phyloP scores from a whole-genome alignment of 208 protist species.

The Acanthamoeba lenticulata region DNA sequence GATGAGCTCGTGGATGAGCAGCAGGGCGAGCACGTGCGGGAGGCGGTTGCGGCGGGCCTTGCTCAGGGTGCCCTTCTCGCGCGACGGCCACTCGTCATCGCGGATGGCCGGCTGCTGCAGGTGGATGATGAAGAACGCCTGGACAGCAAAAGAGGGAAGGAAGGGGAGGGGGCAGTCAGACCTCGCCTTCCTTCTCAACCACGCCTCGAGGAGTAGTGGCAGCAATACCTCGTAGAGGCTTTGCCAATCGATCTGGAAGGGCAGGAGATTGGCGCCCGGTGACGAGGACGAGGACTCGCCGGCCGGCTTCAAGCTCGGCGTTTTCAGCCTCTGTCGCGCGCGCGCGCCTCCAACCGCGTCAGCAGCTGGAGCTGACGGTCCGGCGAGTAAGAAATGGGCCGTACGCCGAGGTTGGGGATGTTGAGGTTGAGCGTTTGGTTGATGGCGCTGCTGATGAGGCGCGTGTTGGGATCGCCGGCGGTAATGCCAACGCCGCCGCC shows the following conservation, averaged over 20 bases:
- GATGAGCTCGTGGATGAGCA: constrained; percentile 5
- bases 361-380: neutral
- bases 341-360: too few relatives aligned
- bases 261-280: neutral
- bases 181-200: too few relatives aligned
- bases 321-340: constrained; percentile 1
- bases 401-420: constrained; percentile 10
- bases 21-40: neutral
- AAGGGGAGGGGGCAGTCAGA: too few relatives aligned
- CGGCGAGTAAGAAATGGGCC: neutral
- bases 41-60: neutral
- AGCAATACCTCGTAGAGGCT: neutral
- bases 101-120: neutral
- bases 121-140: constrained; percentile 21
- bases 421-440: constrained; percentile 14
- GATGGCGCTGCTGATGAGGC: constrained; percentile 14
- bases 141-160: too few relatives aligned
- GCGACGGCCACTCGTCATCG: neutral
- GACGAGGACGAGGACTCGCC: neutral
- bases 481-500: too few relatives aligned
- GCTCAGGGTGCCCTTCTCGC: neutral
- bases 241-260: neutral
- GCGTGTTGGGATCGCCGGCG: too few relatives aligned
- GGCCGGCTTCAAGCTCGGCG: neutral
- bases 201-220: too few relatives aligned